Evolutionary conservation across 768 basidiomycete species (phyloP).

Genomic region (Coprinellus micaceus): DNA sequence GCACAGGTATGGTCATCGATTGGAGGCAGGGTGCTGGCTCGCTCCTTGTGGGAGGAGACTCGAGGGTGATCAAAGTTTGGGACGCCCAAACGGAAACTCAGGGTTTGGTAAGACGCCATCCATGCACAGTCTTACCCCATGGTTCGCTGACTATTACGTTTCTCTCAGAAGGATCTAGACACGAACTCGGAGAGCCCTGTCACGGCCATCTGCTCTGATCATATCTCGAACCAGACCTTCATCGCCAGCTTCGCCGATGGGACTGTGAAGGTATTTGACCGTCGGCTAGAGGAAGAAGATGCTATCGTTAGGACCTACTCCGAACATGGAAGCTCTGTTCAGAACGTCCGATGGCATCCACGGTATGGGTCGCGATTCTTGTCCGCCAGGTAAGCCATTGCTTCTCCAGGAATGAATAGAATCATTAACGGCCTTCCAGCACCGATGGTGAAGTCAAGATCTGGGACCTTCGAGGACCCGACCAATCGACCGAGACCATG

Average conservation of each 20-base stretch:
- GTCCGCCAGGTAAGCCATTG: conserved; percentile 71
- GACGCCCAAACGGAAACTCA: conserved; percentile 88
- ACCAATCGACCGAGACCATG: conserved; percentile 58
- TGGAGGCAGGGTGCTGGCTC: conserved; percentile 91
- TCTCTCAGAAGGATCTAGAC: conserved; percentile 64
- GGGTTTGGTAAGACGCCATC: conserved; percentile 50
- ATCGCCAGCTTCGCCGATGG: conserved; percentile 93
- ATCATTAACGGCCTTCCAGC: conserved; percentile 36
- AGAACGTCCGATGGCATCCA: conserved; percentile 85
- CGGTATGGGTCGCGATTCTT: conserved; percentile 65
- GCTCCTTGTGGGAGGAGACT: conserved; percentile 88
- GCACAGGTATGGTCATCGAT: conserved; percentile 81
- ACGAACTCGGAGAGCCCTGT: conserved; percentile 89
- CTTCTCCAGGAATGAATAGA: neutral
- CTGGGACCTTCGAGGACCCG: conserved; percentile 79
- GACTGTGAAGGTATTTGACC: conserved; percentile 84
- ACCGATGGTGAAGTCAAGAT: conserved; percentile 86
- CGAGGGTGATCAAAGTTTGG: conserved; percentile 86
- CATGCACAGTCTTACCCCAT: neutral
- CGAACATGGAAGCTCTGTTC: conserved; percentile 83
- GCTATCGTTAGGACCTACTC: conserved; percentile 76
- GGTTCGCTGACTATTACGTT: neutral
- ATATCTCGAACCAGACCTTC: conserved; percentile 73
- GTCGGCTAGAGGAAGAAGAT: conserved; percentile 78
- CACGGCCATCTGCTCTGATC: conserved; percentile 78